Percentiles rank a stretch among this genome's conserved stretches.
phyloP scores from a whole-genome alignment of 805 yeast species.

The Blastobotrys americana region DNA sequence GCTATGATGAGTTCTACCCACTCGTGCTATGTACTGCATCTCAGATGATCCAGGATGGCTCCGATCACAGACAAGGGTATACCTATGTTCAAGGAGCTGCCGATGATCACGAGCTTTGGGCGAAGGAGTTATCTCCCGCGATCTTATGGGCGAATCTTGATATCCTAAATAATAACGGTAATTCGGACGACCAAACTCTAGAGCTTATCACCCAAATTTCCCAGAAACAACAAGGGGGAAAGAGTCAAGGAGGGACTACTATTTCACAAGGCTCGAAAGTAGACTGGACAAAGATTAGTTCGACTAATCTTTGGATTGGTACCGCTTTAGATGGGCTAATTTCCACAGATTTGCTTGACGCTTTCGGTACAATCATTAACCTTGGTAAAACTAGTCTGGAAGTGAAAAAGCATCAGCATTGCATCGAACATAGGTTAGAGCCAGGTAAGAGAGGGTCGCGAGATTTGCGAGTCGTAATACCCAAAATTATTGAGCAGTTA shows the following conservation, averaged over 20 bases:
- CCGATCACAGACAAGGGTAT: slow-evolving; percentile 39
- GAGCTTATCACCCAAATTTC: neutral
- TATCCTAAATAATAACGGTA: slow-evolving; percentile 8
- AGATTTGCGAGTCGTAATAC: slow-evolving; percentile 43
- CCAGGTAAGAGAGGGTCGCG: slow-evolving; percentile 60
- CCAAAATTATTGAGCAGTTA: slow-evolving; percentile 33
- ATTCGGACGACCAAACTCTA: neutral
- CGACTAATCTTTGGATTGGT: slow-evolving; percentile 7
- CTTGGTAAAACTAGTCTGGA: neutral
- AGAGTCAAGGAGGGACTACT: neutral
- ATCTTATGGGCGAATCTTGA: slow-evolving; percentile 46
- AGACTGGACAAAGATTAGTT: slow-evolving; percentile 1
- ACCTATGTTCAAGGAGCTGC: slow-evolving; percentile 88
- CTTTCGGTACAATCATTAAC: neutral
- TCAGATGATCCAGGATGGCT: slow-evolving; percentile 52
- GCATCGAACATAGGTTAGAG: slow-evolving; percentile 17
- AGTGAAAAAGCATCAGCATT: too few species aligned
- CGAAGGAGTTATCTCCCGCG: slow-evolving; percentile 44
- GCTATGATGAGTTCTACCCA: slow-evolving; percentile 35
- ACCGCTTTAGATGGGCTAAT: neutral
- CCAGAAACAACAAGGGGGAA: neutral
- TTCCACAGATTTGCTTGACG: neutral
- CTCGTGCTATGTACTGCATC: slow-evolving; percentile 57
- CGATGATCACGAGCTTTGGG: slow-evolving; percentile 90
- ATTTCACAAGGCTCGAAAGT: neutral